Base-by-base conservation (phyloP, 2,329 filamentous ascomycete genomes). In the Fusarium ambrosium region DNA sequence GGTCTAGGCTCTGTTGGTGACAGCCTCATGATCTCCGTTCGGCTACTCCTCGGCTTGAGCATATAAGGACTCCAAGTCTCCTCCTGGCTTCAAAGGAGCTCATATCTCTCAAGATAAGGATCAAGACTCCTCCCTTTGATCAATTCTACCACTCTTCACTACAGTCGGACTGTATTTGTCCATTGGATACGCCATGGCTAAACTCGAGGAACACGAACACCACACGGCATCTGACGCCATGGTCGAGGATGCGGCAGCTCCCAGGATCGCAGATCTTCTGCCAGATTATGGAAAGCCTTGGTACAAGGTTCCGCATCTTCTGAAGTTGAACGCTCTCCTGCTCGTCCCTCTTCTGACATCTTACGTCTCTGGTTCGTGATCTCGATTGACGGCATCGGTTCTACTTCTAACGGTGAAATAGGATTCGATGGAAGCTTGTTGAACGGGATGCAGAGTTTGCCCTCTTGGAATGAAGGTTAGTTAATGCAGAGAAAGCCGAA, bases 401-500 rank as follows among this genome's bases (percentile, higher is more conserved):
- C 11, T 16, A 2, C 20, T 16, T 5, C 59, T 41, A 22, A 45
- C 58, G 6, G 20, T 4, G 4, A 16, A 43, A 5, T 11, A 62
- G 37, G 24, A 27, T 85, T 82, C 48, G 84, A 84, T 48, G 63
- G 79, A 1, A 79, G 78, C n/a, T 64, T 81, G 39, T 79, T 82
- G 73, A 82, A 82, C 68, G 80, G 81, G 2, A 77, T 85, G 8
- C 84, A 85, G 71, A 79, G 81, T 1, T 71, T 85, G 6, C 70
- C 78, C 2, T 75, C 78, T 6, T 85, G 84, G 83, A 77, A 84
- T 61, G 77, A 79, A 39, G 84, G 9, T 43, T 22, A 2, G 11
- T 43, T 2, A 4, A 20, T 20, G 0, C 4, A 3, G 6, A 4
- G 39, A 13, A 20, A 20, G 5, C 2, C 2, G 4, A 13, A 20